Base-by-base conservation (phyloP, 1,284 basidiomycete species). In the Apiotrichum porosum region DNA sequence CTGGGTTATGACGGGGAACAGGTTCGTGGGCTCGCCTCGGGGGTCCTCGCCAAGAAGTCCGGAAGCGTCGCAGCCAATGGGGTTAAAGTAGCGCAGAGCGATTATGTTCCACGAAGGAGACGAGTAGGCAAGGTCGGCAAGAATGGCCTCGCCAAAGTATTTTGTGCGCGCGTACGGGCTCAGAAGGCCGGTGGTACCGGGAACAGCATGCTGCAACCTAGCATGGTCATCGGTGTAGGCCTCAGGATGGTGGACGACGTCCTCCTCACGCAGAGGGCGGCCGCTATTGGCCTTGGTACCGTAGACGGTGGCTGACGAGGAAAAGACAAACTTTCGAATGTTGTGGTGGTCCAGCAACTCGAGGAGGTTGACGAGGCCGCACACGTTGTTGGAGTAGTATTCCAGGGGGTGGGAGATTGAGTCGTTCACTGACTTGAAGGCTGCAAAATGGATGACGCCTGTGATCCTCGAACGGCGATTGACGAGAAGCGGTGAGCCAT, bases 41-140 rank as follows among this genome's bases (percentile, higher is more conserved):
- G 49, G 49, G 44, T 51, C 56, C 46, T 62, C 60, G 26, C 60
- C 58, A 12, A 62, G 57, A 30, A 57, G 44, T 6, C 60, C 60
- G 6, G 58, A 60, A 3, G 54, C 47, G 37, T 62, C 53, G 26
- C 56, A 57, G 6, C 60, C 60, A 43, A 56, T 56, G 12, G 60
- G 60, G 37, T 62, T 62, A 32, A 56, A 54, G 42, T 62, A 62
- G 24, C 60, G 53, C 15, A 62, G 44, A 12, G 53, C 50, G 36
- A 59, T 47, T 15, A 53, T 58, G 31, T 43, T 38, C 52, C 52
- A 54, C 2, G 42, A 40, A 9, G 56, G 52, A 26, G 52, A 50
- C 1, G 56, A 37, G 49, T 51, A 40, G 31, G 49, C 49, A 18
- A 51, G 15, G 24, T 51, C 49, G 34, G 49, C 49, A 17, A 51